Evolutionary conservation across 495 filamentous ascomycete genomes (phyloP).

Genomic region (Talaromyces adpressus): DNA sequence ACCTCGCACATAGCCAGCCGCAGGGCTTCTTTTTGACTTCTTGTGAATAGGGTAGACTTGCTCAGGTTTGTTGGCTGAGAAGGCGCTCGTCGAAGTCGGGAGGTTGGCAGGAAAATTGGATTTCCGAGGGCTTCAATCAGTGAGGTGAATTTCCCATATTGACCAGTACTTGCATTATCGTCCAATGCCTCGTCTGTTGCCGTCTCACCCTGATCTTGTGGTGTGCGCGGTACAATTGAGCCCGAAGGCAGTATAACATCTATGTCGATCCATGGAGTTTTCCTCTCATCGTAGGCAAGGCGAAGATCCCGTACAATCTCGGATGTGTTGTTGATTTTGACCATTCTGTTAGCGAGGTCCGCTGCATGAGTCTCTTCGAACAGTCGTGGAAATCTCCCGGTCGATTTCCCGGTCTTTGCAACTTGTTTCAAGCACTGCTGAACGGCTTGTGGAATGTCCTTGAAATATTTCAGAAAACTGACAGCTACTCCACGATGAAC

Average conservation of each 20-base stretch:
- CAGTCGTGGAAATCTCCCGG: slow-evolving; percentile 46
- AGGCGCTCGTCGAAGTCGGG: slow-evolving; percentile 77
- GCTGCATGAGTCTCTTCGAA: slow-evolving; percentile 93
- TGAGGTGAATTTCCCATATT: slow-evolving; percentile 64
- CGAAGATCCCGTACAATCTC: slow-evolving; percentile 67
- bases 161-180: slow-evolving; percentile 27
- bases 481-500: slow-evolving; percentile 84
- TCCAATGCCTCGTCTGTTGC: slow-evolving; percentile 47
- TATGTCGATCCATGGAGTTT: slow-evolving; percentile 75
- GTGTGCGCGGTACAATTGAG: slow-evolving; percentile 46
- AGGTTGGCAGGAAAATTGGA: slow-evolving; percentile 78
- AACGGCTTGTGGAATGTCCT: slow-evolving; percentile 69
- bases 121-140: slow-evolving; percentile 74
- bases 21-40: slow-evolving; percentile 74
- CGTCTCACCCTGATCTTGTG: slow-evolving; percentile 40
- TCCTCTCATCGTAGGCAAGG: slow-evolving; percentile 66
- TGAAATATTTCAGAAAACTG: slow-evolving; percentile 86
- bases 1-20: slow-evolving; percentile 87
- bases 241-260: slow-evolving; percentile 79
- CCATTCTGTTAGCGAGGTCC: slow-evolving; percentile 76
- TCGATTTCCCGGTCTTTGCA: slow-evolving; percentile 24
- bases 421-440: slow-evolving; percentile 48
- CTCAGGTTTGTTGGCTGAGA: slow-evolving; percentile 76
- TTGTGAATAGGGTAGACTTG: slow-evolving; percentile 62
- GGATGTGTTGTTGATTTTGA: slow-evolving; percentile 62